Conservation (phyloP, 257 asterid genomes). For the Perilla frutescens region DNA sequence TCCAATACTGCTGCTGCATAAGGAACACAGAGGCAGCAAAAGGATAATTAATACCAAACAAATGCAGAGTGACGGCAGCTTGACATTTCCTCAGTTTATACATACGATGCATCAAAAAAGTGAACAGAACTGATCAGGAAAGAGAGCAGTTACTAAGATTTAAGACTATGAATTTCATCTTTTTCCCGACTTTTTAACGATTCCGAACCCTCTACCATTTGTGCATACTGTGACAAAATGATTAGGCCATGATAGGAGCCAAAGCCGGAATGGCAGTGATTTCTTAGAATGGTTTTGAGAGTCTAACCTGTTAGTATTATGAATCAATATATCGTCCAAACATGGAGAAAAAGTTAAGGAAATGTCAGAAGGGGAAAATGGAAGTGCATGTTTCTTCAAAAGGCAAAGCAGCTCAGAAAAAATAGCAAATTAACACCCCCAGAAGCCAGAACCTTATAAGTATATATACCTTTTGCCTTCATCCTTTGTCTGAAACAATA, state of each 20-base stretch:
- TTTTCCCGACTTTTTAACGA: background rate
- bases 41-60: background rate
- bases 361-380: background rate
- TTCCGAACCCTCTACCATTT: background rate
- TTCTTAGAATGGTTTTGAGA: background rate
- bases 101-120: background rate
- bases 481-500: constrained; percentile 34
- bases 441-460: background rate
- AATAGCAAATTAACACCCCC: background rate
- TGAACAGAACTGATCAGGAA: background rate
- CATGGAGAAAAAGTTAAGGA: background rate
- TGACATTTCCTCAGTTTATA: background rate
- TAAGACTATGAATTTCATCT: background rate
- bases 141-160: background rate
- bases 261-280: background rate
- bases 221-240: background rate
- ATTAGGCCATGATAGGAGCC: background rate
- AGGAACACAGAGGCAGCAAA: background rate
- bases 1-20: background rate
- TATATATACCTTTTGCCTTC: constrained; percentile 34
- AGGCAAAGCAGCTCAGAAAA: background rate
- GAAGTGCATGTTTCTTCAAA: background rate
- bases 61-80: background rate
- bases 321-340: background rate
- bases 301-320: background rate